These are phyloP conservation scores for Eucalyptus sideroxylon DNA, from an alignment of 345 rosid species.

Conservation along the genomic window DNA sequence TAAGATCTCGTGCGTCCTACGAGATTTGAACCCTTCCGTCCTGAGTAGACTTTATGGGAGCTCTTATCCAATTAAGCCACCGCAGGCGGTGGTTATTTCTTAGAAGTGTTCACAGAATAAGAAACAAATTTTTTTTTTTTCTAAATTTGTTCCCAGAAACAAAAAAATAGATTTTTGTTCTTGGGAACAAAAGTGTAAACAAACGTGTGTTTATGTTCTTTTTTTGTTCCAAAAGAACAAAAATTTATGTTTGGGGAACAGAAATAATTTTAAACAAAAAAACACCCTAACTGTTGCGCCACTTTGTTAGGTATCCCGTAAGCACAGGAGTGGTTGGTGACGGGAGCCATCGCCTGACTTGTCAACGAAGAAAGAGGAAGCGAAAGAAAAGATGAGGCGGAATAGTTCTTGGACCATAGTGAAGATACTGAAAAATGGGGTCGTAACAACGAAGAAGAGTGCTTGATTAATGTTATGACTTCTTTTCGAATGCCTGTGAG, in stretches of 20 bases:
- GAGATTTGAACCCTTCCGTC: too few species aligned
- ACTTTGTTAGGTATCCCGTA: neutral
- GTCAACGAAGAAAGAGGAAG: neutral
- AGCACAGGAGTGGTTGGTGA: neutral
- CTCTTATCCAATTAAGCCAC: too few species aligned
- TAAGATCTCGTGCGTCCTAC: too few species aligned
- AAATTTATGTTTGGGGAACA: too few species aligned
- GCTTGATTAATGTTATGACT: neutral
- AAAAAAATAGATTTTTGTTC: too few species aligned
- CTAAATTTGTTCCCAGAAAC: rapidly evolving
- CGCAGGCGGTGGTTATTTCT: too few species aligned
- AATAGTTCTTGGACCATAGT: neutral
- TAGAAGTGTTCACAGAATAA: too few species aligned
- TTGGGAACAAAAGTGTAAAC: rapidly evolving
- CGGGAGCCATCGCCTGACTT: neutral
- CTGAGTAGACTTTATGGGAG: too few species aligned
- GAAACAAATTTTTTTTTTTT: too few species aligned
- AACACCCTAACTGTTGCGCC: neutral
- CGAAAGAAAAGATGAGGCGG: neutral
- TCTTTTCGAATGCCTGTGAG: neutral
- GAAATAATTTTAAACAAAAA: too few species aligned
- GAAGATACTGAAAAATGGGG: neutral
- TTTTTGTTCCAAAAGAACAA: too few species aligned
- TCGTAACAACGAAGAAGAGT: neutral
- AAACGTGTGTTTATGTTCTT: rapidly evolving